These are phyloP conservation scores for Sophora flavescens DNA, from an alignment of 306 rosid genomes.

Conservation along the genomic window DNA sequence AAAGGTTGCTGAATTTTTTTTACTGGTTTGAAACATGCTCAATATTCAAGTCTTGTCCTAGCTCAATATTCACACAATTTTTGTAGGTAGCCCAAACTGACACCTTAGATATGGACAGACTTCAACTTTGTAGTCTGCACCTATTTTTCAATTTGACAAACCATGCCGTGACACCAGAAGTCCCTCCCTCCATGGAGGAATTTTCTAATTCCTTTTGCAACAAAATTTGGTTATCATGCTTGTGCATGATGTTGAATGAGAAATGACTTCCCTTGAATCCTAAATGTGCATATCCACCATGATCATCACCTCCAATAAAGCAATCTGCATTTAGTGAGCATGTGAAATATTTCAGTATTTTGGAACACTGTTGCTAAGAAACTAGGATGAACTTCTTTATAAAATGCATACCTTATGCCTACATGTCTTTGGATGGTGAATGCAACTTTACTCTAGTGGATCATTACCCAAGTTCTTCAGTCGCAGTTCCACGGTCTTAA, in stretches of 20 bases:
- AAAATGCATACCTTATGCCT: constrained; percentile 42
- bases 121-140: constrained; percentile 31
- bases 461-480: constrained; percentile 53
- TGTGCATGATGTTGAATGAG: constrained; percentile 23
- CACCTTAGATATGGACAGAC: constrained; percentile 29
- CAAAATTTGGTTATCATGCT: constrained; percentile 44
- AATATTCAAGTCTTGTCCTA: no score
- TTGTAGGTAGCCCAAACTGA: constrained; percentile 38
- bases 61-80: constrained; percentile 2
- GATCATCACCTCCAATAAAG: constrained; percentile 31
- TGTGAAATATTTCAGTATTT: constrained; percentile 11
- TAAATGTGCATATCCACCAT: constrained; percentile 40
- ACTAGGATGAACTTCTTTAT: constrained; percentile 8
- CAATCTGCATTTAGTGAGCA: constrained; percentile 45
- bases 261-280: constrained; percentile 23
- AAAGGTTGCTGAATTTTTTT: no score
- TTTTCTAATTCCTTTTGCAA: neutral
- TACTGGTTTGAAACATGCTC: no score
- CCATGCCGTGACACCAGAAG: constrained; percentile 37
- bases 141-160: constrained; percentile 44
- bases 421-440: constrained; percentile 24
- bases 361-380: neutral
- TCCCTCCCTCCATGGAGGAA: constrained; percentile 47
- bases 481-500: constrained; percentile 67
- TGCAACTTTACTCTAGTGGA: constrained; percentile 45